Evolutionary conservation across 2,329 filamentous ascomycete genomes (phyloP).

Genomic region (Tolypocladium sp.): DNA sequence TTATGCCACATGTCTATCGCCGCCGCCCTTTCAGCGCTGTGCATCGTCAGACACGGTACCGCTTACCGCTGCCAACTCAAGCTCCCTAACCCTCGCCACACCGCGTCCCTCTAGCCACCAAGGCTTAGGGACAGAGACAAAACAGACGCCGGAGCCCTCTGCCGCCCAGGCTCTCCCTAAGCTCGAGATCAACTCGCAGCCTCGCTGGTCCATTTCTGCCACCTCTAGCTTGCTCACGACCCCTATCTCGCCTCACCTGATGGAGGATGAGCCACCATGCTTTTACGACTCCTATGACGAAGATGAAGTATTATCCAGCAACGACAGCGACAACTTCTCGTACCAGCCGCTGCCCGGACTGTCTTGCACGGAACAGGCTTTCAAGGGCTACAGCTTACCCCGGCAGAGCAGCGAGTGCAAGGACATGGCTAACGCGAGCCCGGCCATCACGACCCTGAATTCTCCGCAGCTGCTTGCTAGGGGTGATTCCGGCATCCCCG

Average conservation of each 20-base stretch:
- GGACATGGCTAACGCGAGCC: slow-evolving; percentile 2
- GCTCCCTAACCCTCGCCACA: slow-evolving; percentile 14
- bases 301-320: slow-evolving; percentile 25
- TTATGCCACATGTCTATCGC: slow-evolving; percentile 39
- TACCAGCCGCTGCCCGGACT: slow-evolving; percentile 11
- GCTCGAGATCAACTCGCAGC: slow-evolving; percentile 12
- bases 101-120: slow-evolving; percentile 7
- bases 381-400: slow-evolving; percentile 39
- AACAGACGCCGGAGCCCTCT: slow-evolving; percentile 10
- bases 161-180: slow-evolving; percentile 11
- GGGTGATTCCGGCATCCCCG: slow-evolving; percentile 8
- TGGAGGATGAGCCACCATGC: slow-evolving; percentile 31
- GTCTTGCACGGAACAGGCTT: slow-evolving; percentile 10
- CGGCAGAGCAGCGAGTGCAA: slow-evolving; percentile 13
- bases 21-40: slow-evolving; percentile 38
- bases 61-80: slow-evolving; percentile 11
- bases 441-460: slow-evolving; percentile 7
- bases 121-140: slow-evolving; percentile 4
- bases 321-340: slow-evolving; percentile 25
- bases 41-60: slow-evolving; percentile 18
- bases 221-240: slow-evolving; percentile 20
- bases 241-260: slow-evolving; percentile 26
- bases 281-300: slow-evolving; percentile 38
- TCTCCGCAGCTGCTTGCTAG: slow-evolving; percentile 15
- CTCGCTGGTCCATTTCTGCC: slow-evolving; percentile 18